Conservation (phyloP, 352 stramenopile genomes). For the Phytophthora ohioensis region DNA sequence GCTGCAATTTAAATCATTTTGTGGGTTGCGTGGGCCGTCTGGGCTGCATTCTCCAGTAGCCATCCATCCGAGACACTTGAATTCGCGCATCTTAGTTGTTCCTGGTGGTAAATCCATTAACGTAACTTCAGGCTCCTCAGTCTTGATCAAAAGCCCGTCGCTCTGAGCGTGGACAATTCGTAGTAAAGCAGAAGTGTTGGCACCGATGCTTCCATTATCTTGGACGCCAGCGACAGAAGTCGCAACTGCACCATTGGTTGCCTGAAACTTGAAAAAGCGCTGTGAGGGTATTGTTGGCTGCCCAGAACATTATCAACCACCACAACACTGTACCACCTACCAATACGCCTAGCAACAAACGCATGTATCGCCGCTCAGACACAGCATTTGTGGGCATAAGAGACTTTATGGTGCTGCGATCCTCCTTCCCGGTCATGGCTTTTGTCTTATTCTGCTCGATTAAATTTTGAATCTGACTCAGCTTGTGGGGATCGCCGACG, state of each 20-base stretch:
- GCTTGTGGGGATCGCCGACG: background rate
- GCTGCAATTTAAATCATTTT: constrained; percentile 52
- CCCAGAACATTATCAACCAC: constrained; percentile 11
- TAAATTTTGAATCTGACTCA: constrained; percentile 8
- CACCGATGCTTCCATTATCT: background rate
- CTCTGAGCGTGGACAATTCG: background rate
- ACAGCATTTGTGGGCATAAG: background rate
- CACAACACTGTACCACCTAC: background rate
- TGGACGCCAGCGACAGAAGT: background rate
- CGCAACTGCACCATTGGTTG: background rate
- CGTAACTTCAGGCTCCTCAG: background rate
- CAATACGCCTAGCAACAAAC: constrained; percentile 1
- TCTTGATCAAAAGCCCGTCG: background rate
- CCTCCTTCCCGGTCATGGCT: background rate
- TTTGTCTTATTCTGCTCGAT: background rate
- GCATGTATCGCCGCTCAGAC: constrained; percentile 13
- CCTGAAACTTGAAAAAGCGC: constrained; percentile 1
- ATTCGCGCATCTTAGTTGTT: background rate
- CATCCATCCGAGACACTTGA: constrained; percentile 70
- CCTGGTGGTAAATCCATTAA: constrained; percentile 3
- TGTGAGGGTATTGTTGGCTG: background rate
- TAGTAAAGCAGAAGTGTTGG: background rate
- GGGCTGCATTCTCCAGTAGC: constrained; percentile 53
- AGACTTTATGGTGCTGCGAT: background rate
- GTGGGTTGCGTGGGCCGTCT: constrained; percentile 43